Evolutionary conservation across 805 yeast genomes (phyloP).

Genomic region (Saturnispora silvae): DNA sequence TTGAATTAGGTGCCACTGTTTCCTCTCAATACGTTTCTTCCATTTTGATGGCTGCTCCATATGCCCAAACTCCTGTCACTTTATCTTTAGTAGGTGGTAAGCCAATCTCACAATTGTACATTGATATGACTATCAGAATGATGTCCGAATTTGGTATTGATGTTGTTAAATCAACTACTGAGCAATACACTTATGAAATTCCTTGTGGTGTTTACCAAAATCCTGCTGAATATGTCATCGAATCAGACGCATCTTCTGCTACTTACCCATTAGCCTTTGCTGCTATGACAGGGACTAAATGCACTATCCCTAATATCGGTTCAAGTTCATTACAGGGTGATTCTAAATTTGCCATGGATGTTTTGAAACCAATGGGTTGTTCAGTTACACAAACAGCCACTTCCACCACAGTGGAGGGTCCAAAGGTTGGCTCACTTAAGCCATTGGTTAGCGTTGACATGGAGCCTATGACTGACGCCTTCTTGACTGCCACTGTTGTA

Average conservation of each 20-base stretch:
- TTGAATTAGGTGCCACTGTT: conserved; percentile 90
- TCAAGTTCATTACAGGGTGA: conserved; percentile 90
- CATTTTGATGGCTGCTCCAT: conserved; percentile 94
- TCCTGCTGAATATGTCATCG: conserved; percentile 80
- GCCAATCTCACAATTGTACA: conserved; percentile 91
- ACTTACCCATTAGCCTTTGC: conserved; percentile 97
- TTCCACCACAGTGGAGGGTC: conserved; percentile 89
- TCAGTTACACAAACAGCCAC: conserved; percentile 69
- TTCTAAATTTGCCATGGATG: conserved; percentile 91
- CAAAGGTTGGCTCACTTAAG: conserved; percentile 54
- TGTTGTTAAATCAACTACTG: conserved; percentile 59
- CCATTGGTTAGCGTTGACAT: conserved; percentile 76
- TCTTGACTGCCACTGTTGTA: conserved; percentile 89
- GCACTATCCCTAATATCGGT: conserved; percentile 92
- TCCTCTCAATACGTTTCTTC: conserved; percentile 97
- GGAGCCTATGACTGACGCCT: conserved; percentile 99
- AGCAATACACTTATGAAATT: conserved; percentile 78
- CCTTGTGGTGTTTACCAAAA: conserved; percentile 75
- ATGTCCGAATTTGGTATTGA: conserved; percentile 82
- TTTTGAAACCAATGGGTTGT: conserved; percentile 92
- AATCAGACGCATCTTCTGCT: conserved; percentile 96
- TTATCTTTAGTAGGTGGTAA: conserved; percentile 88
- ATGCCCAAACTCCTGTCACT: conserved; percentile 81
- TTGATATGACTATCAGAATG: conserved; percentile 95
- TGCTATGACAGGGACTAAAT: conserved; percentile 87